Evolutionary conservation across 441 rosid species (phyloP).

Genomic region (Populus hybrid): DNA sequence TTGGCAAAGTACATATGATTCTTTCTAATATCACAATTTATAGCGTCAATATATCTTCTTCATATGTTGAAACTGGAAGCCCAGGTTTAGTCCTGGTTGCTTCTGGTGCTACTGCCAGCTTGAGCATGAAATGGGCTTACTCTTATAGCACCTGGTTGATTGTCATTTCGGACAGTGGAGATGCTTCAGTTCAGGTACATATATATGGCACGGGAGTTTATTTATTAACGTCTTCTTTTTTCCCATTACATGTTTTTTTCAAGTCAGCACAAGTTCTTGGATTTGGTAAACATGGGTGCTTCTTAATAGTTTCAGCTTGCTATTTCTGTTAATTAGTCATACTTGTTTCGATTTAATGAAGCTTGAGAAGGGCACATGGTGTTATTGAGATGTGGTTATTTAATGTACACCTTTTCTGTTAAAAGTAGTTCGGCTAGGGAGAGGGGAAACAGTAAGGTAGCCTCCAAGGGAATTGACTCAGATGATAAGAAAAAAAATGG

Average conservation of each 20-base stretch:
- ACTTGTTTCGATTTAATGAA: slow-evolving; percentile 2
- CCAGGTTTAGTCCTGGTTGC: slow-evolving; percentile 51
- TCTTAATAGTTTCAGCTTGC: no score
- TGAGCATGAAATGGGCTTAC: slow-evolving; percentile 77
- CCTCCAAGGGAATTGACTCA: not conserved
- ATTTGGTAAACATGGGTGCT: not conserved
- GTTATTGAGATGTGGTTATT: not conserved
- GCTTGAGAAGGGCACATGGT: not conserved
- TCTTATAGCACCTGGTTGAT: slow-evolving; percentile 51
- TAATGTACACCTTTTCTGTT: not conserved
- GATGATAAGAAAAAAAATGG: no score
- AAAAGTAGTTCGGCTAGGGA: not conserved
- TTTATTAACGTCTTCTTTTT: no score
- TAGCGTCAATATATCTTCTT: slow-evolving; percentile 43
- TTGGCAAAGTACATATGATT: slow-evolving; percentile 56
- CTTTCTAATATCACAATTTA: slow-evolving; percentile 51
- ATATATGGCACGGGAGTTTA: not conserved
- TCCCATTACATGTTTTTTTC: no score
- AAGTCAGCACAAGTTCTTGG: not conserved
- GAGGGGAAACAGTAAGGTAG: not conserved
- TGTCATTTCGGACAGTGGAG: slow-evolving; percentile 58
- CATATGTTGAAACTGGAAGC: slow-evolving; percentile 48
- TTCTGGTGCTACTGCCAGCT: slow-evolving; percentile 59
- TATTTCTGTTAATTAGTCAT: no score
- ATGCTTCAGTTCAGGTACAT: slow-evolving; percentile 64